A percentile compares a stretch with the other conserved stretches of the same genome.
Conservation (phyloP, 1,284 basidiomycete species). For the Apiotrichum laibachii region DNA sequence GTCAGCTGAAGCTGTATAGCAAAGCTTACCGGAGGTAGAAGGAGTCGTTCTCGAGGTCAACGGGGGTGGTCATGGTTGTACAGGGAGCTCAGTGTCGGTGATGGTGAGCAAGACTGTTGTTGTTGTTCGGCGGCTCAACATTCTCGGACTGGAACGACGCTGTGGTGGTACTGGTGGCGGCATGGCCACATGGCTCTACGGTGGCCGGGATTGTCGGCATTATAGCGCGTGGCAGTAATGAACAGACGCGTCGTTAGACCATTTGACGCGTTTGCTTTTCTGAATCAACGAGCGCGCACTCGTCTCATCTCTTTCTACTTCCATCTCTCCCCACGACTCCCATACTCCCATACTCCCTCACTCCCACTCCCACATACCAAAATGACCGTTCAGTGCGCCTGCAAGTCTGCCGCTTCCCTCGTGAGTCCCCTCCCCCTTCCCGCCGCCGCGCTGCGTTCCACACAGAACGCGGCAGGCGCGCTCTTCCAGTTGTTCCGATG, state of each 20-base stretch:
- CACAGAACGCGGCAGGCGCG: too few relatives aligned
- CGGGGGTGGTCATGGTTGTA: constrained; percentile 6
- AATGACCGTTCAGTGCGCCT: background rate
- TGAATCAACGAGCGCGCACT: too few relatives aligned
- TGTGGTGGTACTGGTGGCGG: too few relatives aligned
- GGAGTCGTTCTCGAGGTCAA: constrained; percentile 58
- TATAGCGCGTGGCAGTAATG: background rate
- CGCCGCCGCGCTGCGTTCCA: too few relatives aligned
- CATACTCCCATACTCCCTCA: constrained; percentile 1
- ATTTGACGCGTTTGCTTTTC: background rate
- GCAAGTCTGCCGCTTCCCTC: constrained; percentile 5
- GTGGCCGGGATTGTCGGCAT: background rate
- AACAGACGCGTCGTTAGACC: background rate
- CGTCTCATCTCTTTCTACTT: background rate
- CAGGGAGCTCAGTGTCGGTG: background rate
- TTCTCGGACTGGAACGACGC: too few relatives aligned
- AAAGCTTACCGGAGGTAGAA: constrained; percentile 74
- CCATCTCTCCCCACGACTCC: background rate
- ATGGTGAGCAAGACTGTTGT: background rate
- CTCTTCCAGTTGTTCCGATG: too few relatives aligned
- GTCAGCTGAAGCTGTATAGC: constrained; percentile 9
- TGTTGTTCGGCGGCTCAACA: background rate
- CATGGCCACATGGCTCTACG: background rate
- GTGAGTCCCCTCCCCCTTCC: constrained; percentile 2
- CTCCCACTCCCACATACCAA: background rate